phyloP scores from a whole-genome alignment of 306 rosid genomes.

The Potentilla sterilis region DNA sequence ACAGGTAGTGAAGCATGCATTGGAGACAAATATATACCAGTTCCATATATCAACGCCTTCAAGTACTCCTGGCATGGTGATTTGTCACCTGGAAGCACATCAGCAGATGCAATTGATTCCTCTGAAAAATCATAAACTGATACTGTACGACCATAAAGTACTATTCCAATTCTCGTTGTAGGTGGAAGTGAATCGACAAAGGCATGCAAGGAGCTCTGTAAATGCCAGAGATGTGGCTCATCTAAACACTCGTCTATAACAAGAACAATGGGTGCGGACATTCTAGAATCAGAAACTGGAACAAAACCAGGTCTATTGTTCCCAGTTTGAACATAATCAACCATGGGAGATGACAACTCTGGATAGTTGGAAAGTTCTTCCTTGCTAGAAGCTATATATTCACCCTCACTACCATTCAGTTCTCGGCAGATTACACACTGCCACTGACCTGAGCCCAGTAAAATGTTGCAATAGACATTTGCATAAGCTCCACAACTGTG shows the following conservation, averaged over 20 bases:
- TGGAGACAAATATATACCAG: constrained; percentile 88
- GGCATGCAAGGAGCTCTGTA: constrained; percentile 94
- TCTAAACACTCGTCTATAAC: constrained; percentile 93
- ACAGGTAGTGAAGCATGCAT: constrained; percentile 92
- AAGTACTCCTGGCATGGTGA: constrained; percentile 70
- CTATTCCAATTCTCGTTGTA: constrained; percentile 81
- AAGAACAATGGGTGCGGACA: constrained; percentile 84
- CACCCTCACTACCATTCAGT: constrained; percentile 82
- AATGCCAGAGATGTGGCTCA: constrained; percentile 85
- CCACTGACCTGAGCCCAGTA: constrained; percentile 98
- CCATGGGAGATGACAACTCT: constrained; percentile 80
- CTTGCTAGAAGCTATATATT: constrained; percentile 70
- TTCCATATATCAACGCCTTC: constrained; percentile 83
- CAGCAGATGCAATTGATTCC: constrained; percentile 89
- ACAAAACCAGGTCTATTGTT: constrained; percentile 91
- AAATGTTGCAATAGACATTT: constrained; percentile 72
- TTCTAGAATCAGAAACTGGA: constrained; percentile 92
- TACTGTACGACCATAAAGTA: constrained; percentile 84
- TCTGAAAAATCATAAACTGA: constrained; percentile 90
- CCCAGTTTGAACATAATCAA: constrained; percentile 87
- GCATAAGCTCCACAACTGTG: constrained; percentile 95
- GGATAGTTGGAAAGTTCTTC: constrained; percentile 77
- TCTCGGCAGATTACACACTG: constrained; percentile 89
- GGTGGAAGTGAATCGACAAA: constrained; percentile 88
- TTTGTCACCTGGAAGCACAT: constrained; percentile 92